A percentile compares a stretch with the other conserved stretches of the same genome.
phyloP scores from a whole-genome alignment of 2,329 filamentous ascomycete species.

The Ambrosiella cleistominuta region DNA sequence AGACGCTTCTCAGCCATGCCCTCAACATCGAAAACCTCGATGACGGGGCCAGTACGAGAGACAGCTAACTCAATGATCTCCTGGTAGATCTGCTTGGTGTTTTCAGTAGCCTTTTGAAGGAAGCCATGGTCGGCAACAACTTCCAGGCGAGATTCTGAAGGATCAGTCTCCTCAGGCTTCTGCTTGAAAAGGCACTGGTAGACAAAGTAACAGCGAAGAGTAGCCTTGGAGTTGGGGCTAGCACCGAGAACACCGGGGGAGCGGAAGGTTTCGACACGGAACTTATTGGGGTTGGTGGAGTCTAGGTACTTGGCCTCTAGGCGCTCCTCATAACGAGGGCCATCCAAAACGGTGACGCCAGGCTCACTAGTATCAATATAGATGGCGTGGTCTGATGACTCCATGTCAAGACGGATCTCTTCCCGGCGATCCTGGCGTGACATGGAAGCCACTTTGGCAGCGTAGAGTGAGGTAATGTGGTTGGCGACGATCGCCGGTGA shows the following conservation, averaged over 20 bases:
- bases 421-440: constrained; percentile 84
- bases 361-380: constrained; percentile 97
- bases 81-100: constrained; percentile 92
- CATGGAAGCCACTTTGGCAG: constrained; percentile 87
- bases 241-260: constrained; percentile 65
- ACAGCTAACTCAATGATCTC: constrained; percentile 81
- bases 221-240: constrained; percentile 51
- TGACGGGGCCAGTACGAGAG: constrained; percentile 74
- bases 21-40: constrained; percentile 94
- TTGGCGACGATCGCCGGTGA: constrained; percentile 71
- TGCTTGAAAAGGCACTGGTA: constrained; percentile 90
- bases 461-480: constrained; percentile 90
- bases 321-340: constrained; percentile 82
- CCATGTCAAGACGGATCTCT: constrained; percentile 91
- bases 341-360: constrained; percentile 55
- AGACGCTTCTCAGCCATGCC: constrained; percentile 80
- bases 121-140: constrained; percentile 87
- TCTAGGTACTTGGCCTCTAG: constrained; percentile 94
- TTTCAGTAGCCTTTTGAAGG: constrained; percentile 84
- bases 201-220: constrained; percentile 93
- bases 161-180: constrained; percentile 47
- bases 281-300: constrained; percentile 53
- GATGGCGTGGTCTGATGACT: constrained; percentile 83
- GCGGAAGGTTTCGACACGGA: constrained; percentile 93
- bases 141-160: constrained; percentile 73